Evolutionary conservation across 768 basidiomycete species (phyloP), one percentile per base, ranked within the genome.

Genomic region (Leccinum boreale): DNA sequence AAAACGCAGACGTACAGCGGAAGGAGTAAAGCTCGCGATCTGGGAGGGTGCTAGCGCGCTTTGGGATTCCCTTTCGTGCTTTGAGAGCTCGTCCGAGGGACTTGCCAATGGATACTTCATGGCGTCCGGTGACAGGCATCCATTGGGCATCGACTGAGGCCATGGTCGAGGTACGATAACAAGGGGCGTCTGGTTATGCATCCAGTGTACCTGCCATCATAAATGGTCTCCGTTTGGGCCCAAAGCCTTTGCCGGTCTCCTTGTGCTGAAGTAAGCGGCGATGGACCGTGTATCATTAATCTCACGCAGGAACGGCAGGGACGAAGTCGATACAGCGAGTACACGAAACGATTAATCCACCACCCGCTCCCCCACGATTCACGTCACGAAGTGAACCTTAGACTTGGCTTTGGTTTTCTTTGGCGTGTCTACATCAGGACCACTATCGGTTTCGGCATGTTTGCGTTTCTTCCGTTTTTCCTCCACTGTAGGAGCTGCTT

Each of bases 21-120:
- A 92, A 82, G n/a, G 87, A 84, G 68, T 86, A 89, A 71, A 89
- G 89, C 62, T 89, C 86, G 53, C 81, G 78, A 66, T 85, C 83
- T 26, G 85, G 84, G 55, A 83, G 73, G 56, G 77, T 77, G 9
- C 53, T 67, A 36, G 63, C 68, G 19, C 69, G 77, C 70, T 69
- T 79, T 73, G 59, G 73, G 1, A 75, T 74, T 24, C 82, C 83
- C 65, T 84, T 85, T 65, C 89, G 84, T 10, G 86, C 83, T 68
- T 85, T 89, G 67, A 92, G 78, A 4, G 85, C 81, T 56, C 82
- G 79, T n/a, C 73, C 73, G 48, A 91, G 77, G 1, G 89, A 87
- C 0, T 77, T 65, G 21, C 89, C 89, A 54, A 90, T 77, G 51
- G 71, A 67, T n/a, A 89, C 83, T 52, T 74, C 71, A 65, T 85